Base-by-base conservation (phyloP, 768 basidiomycete species). In the Lactarius hatsudake region DNA sequence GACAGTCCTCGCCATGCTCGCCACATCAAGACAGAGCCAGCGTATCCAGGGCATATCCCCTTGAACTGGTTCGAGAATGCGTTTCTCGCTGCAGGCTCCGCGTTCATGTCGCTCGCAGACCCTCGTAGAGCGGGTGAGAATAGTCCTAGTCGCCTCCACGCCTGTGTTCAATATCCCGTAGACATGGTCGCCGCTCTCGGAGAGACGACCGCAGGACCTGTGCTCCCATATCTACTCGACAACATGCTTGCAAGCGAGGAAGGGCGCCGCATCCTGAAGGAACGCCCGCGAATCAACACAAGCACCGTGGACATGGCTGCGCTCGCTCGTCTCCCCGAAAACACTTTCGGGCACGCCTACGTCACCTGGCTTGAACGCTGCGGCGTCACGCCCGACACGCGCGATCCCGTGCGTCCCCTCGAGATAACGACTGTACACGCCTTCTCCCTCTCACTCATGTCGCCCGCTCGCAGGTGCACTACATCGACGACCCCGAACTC, bases 111-210 rank as follows among this genome's bases (percentile, higher is more conserved):
- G 17, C 80, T 98, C 17, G 78, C 84, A 34, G 86, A 97, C 75
- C 94, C 96, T 30, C 82, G 86, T 36, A 82, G 96, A 74, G 94
- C 88, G 69, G 96, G 96, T 94, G 18, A 43, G 73, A 75, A 89
- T 76, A 17, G 51, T 42, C 56, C 34, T 4, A 61, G 20, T 56
- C 45, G 57, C 40, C 26, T 38, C 15, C 54, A 40, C 26, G 6
- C 9, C 13, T 18, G 32, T 12, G 30, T 20, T 45, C 45, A 34
- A 55, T 38, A 13, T 5, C 28, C n/a, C 23, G 28, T 58, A 98
- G 96, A 99, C 76, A 94, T 99, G 89, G 85, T 98, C 51, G 96
- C 97, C 13, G 91, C 93, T 5, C 83, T 98, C 10, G 94, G 93
- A 28, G 97, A 98, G 78, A 94, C 94, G 1, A 95, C 96, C 0